Evolutionary conservation across 106 monocot species (phyloP).

Genomic region (Acorus calamus): DNA sequence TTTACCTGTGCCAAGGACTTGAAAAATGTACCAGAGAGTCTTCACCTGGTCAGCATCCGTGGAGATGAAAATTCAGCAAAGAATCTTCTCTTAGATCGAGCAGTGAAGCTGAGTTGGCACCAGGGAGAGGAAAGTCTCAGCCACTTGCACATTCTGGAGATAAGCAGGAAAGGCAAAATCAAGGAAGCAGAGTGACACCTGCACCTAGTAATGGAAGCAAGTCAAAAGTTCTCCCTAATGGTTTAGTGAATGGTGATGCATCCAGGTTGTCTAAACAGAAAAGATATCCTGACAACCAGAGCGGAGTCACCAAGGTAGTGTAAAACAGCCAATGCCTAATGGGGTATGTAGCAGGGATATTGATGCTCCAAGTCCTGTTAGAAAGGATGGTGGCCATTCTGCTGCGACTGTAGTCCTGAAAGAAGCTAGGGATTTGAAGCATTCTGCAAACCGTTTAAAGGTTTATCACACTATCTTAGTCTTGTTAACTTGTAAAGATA

Average conservation of each 20-base stretch:
- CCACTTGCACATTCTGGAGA: neutral
- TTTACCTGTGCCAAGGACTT: neutral
- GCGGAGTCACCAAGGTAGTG: constrained; percentile 13
- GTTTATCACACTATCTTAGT: constrained; percentile 10
- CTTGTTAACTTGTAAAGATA: too few relatives aligned
- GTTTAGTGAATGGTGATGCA: constrained; percentile 22
- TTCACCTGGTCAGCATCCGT: neutral
- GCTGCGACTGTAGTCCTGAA: constrained; percentile 29
- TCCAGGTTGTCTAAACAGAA: constrained; percentile 17
- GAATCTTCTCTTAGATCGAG: constrained; percentile 12
- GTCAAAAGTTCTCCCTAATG: constrained; percentile 10
- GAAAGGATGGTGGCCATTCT: constrained; percentile 34
- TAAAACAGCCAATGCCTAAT: constrained; percentile 32
- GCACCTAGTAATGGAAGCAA: constrained; percentile 28
- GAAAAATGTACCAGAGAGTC: constrained; percentile 1
- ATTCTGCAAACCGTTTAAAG: constrained; percentile 80
- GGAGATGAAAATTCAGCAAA: constrained; percentile 9
- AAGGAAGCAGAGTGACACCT: constrained; percentile 5
- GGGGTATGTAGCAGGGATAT: neutral
- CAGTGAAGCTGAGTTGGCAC: constrained; percentile 15
- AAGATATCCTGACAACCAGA: constrained; percentile 24
- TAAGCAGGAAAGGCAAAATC: constrained; percentile 11
- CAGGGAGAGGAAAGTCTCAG: constrained; percentile 25
- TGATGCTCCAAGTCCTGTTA: constrained; percentile 33
- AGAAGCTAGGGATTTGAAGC: constrained; percentile 86